phyloP scores from a whole-genome alignment of 1,139 yeast genomes.

The Lodderomyces elongisporus region DNA sequence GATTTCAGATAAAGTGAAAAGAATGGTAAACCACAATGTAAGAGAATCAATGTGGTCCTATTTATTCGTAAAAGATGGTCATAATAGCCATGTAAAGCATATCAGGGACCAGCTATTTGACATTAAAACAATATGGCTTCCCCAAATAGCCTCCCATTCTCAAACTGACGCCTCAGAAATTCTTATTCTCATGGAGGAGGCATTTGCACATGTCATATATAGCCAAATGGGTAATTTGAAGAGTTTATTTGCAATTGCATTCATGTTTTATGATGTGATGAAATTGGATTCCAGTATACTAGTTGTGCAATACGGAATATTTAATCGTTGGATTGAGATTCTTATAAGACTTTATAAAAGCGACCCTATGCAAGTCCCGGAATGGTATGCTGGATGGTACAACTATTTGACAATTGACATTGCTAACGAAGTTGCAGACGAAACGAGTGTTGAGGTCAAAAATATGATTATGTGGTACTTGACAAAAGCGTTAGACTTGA shows the following conservation, averaged over 20 bases:
- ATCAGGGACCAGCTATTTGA: background rate
- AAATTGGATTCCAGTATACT: conserved; percentile 2
- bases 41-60: conserved; percentile 17
- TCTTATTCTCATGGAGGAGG: background rate
- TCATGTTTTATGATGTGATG: background rate
- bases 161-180: background rate
- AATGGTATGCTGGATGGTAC: conserved; percentile 16
- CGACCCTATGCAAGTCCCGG: conserved; percentile 4
- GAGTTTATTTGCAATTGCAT: background rate
- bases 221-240: background rate
- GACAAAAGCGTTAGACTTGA: conserved; percentile 16
- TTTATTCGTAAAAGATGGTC: no score
- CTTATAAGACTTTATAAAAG: conserved; percentile 6
- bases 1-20: conserved; percentile 8
- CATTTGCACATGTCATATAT: conserved; percentile 4
- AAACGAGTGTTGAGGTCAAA: background rate
- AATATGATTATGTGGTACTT: conserved; percentile 24
- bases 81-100: no score
- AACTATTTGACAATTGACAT: conserved; percentile 5
- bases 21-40: conserved; percentile 11
- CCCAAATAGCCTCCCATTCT: background rate
- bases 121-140: background rate
- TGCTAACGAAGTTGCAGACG: no score
- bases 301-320: conserved; percentile 26
- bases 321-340: conserved; percentile 24